A percentile compares a stretch with the other conserved stretches of the same genome.
Evolutionary conservation across 805 yeast genomes (phyloP).

Genomic region (Saccharomycopsis amapae): DNA sequence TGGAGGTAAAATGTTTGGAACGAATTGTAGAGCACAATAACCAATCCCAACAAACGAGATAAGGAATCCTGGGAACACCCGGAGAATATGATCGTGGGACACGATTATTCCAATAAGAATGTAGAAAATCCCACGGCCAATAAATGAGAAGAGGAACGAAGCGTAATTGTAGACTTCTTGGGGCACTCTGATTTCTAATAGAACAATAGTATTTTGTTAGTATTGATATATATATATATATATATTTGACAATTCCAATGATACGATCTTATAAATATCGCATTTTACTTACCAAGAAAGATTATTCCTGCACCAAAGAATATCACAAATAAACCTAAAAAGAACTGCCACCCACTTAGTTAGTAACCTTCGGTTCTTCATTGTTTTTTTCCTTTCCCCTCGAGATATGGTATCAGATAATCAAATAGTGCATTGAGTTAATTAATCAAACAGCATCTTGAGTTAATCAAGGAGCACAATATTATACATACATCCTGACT

Average conservation of each 20-base stretch:
- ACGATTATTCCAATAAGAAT: conserved; percentile 42
- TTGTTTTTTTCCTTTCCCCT: conserved; percentile 1
- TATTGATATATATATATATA: not conserved
- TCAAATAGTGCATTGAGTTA: no score
- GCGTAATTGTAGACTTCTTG: conserved; percentile 58
- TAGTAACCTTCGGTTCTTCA: conserved; percentile 33
- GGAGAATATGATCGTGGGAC: conserved; percentile 45
- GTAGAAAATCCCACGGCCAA: conserved; percentile 50
- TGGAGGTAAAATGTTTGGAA: conserved; percentile 74
- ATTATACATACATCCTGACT: no score
- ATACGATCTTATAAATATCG: no score
- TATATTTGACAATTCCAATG: no score
- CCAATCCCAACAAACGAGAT: conserved; percentile 55
- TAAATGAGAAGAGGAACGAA: conserved; percentile 58
- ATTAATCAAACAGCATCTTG: no score
- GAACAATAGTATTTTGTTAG: no score
- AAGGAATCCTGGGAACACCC: conserved; percentile 51
- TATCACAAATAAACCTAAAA: conserved; percentile 52
- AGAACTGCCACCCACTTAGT: conserved; percentile 30
- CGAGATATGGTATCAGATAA: no score
- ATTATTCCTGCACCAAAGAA: conserved; percentile 49
- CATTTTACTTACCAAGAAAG: conserved; percentile 35
- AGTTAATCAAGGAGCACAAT: no score
- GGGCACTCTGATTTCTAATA: conserved; percentile 37
- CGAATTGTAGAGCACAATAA: conserved; percentile 56